Evolutionary conservation across 1,139 yeast species (phyloP), one percentile per base, ranked within the genome.

Genomic region (Keqinozyma sinolaborantium): DNA sequence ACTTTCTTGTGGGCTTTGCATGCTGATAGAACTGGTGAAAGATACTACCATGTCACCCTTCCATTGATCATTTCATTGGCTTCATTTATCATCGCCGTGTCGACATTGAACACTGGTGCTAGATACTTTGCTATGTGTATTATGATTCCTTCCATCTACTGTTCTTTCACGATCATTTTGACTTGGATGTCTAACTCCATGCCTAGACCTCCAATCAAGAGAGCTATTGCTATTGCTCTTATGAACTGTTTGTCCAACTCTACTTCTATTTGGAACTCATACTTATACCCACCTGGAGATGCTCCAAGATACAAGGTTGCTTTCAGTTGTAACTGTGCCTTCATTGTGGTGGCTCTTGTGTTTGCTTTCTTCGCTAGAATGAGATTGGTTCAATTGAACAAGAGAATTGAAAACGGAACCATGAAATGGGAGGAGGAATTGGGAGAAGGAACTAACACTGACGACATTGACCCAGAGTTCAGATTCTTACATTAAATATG

Each of bases 81-180:
- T 3, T 65, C 80, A 0, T 77, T 75, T 44, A 68, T 77, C 34
- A 75, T 77, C 25, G 65, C 79, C 1, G 77, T 72, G 9, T 56
- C 81, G 2, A 72, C 80, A 1, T 53, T 71, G 35, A 73, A 75
- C 44, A 70, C 74, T 2, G 82, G 76, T 4, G 80, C 81, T 3
- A 59, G 83, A 38, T 77, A 77, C 43, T 73, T 75, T 39, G 72
- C 81, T 26, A 77, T 77, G 81, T 72, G 79, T 51, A 57, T 77
- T 34, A 73, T 77, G 79, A 71, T 77, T 36, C 79, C 79, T 24
- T 66, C 76, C 1, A 53, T 76, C 33, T 76, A 76, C 48, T 73
- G 79, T 47, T 67, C 80, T 0, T 77, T 73, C 49, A 73, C 77
- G 12, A 67, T 71, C 4, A 70, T 72, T 31, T 59, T 74, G 32